Conservation (phyloP, 441 rosid genomes). For the Theobroma grandiflorum region DNA sequence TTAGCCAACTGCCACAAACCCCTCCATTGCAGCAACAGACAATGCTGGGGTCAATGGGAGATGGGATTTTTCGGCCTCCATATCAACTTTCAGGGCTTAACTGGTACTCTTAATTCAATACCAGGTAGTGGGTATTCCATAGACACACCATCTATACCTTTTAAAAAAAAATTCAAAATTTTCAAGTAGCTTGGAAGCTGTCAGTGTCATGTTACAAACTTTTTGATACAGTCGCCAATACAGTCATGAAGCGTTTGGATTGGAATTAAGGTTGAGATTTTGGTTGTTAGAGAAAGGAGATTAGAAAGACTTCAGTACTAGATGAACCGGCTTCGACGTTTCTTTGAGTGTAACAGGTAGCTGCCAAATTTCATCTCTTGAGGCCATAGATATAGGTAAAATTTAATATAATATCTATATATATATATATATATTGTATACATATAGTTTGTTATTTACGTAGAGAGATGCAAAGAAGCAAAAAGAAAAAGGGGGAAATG, state of each 20-base stretch:
- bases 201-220: constrained; percentile 4
- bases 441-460: constrained; percentile 4
- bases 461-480: constrained; percentile 23
- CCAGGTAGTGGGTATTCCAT: constrained; percentile 19
- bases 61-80: constrained; percentile 40
- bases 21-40: constrained; percentile 37
- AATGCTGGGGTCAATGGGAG: constrained; percentile 42
- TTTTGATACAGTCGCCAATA: constrained; percentile 29
- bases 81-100: constrained; percentile 68
- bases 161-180: neutral
- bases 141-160: neutral
- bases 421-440: constrained; percentile 17
- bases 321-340: constrained; percentile 26
- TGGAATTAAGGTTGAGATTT: constrained; percentile 41
- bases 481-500: neutral
- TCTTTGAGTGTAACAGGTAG: constrained; percentile 21
- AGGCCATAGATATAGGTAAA: constrained; percentile 34
- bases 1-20: constrained; percentile 54
- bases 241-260: constrained; percentile 27
- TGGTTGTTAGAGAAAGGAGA: constrained; percentile 27
- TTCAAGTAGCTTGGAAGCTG: constrained; percentile 32
- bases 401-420: constrained; percentile 9
- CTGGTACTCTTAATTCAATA: constrained; percentile 60
- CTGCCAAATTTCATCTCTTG: constrained; percentile 39
- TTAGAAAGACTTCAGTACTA: constrained; percentile 12